Evolutionary conservation across 2,329 filamentous ascomycete genomes (phyloP).

Genomic region (Delphinella strobiligena): DNA sequence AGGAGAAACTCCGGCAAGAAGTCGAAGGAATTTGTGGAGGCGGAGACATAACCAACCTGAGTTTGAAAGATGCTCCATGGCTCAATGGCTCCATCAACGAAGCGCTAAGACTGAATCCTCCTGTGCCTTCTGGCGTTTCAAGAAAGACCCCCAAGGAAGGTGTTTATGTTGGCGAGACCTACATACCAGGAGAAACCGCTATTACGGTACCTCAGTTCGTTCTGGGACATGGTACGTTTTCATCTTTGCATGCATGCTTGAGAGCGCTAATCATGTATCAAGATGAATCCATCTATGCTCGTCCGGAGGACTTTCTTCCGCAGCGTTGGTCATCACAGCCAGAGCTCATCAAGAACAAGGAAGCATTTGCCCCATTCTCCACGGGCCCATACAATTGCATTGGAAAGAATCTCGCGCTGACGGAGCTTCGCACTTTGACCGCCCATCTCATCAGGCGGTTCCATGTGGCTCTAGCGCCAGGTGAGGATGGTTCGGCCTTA

Average conservation of each 20-base stretch:
- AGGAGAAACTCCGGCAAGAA: constrained; percentile 23
- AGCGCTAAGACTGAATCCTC: constrained; percentile 30
- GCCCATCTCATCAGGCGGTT: constrained; percentile 29
- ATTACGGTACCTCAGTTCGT: constrained; percentile 17
- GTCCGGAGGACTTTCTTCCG: constrained; percentile 17
- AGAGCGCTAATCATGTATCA: neutral
- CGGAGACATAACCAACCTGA: constrained; percentile 13
- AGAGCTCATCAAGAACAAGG: constrained; percentile 12
- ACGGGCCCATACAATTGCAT: constrained; percentile 20
- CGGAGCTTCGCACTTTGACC: constrained; percentile 27
- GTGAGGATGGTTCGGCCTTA: constrained; percentile 16
- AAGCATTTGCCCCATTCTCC: constrained; percentile 19
- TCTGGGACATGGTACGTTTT: constrained; percentile 10
- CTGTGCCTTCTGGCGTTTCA: constrained; percentile 27
- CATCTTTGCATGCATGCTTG: constrained; percentile 12
- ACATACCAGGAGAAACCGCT: constrained; percentile 22
- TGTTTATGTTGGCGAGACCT: constrained; percentile 23
- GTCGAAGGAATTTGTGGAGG: constrained; percentile 13
- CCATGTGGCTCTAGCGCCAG: constrained; percentile 21
- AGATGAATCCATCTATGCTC: constrained; percentile 14
- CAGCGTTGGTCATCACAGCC: constrained; percentile 24
- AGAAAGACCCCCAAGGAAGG: constrained; percentile 25
- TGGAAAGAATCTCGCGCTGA: constrained; percentile 22
- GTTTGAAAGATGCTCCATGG: constrained; percentile 21
- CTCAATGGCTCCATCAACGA: constrained; percentile 33